Evolutionary conservation across 2,329 filamentous ascomycete species (phyloP), one percentile per base, ranked within the genome.

Genomic region (Venturia nashicola): DNA sequence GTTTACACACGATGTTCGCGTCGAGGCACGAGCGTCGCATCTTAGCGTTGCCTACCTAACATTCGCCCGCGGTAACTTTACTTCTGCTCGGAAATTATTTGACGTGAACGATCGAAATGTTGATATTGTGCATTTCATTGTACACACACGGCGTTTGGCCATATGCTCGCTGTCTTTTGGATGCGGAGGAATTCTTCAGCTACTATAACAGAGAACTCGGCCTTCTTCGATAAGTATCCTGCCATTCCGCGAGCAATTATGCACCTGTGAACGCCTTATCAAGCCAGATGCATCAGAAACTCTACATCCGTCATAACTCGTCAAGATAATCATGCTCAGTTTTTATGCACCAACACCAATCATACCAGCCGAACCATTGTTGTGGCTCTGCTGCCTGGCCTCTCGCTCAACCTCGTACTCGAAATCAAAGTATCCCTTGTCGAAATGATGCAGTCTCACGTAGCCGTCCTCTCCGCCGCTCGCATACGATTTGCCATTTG

Each of bases 371-470:
- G 46, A 51, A 51, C 51, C 51, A 57, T 36, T 57, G 51, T 55
- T 55, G 8, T 57, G 51, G 27, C 51, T 36, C 14, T 57, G 51
- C 32, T 57, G 51, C 51, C 51, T 57, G 2, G 32, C 51, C 51
- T 97, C 92, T 77, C 92, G 84, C 86, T 99, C 94, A 67, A 97
- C 94, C 83, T 99, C 94, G 77, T 96, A 99, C 82, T 89, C 85
- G 80, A 99, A 99, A 78, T 99, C 94, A 76, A 94, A 97, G 83
- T 97, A 99, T 67, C 88, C 85, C 83, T 96, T 96, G 80, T 99
- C 94, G 78, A 99, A 99, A 79, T 96, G 91, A 80, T 99, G 94
- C 70, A 97, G 88, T 73, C 94, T 90, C 68, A 99, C 93, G 80
- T 99, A 99, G 73, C 94, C 94, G 78, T 99, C 94, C 81, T 99